These are phyloP conservation scores for Penicillium flavigenum DNA, from an alignment of 495 filamentous ascomycete genomes.

Conservation along the genomic window DNA sequence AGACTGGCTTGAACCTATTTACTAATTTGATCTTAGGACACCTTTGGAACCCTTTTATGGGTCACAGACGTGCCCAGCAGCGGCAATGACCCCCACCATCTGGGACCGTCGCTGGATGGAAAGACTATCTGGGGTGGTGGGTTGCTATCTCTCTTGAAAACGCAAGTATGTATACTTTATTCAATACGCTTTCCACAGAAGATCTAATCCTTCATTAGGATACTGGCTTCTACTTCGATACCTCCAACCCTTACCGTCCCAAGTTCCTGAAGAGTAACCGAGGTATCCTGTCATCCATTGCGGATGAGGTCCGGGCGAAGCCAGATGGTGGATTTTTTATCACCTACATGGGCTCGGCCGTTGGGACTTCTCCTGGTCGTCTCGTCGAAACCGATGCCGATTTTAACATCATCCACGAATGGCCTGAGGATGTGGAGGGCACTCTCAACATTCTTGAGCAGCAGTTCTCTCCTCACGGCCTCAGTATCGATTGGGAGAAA, in stretches of 20 bases:
- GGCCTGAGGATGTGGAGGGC: slow-evolving; percentile 53
- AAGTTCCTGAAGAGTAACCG: slow-evolving; percentile 60
- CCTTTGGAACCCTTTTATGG: slow-evolving; percentile 59
- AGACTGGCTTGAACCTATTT: background rate
- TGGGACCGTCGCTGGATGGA: slow-evolving; percentile 56
- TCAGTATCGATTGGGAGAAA: slow-evolving; percentile 57
- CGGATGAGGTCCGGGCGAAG: slow-evolving; percentile 63
- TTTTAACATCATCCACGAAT: slow-evolving; percentile 62
- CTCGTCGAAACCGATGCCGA: slow-evolving; percentile 59
- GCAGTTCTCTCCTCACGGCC: slow-evolving; percentile 61
- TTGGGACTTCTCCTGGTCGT: slow-evolving; percentile 57
- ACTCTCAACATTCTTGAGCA: slow-evolving; percentile 55
- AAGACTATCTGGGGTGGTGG: slow-evolving; percentile 61
- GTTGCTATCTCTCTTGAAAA: slow-evolving; percentile 60
- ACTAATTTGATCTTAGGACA: slow-evolving; percentile 38
- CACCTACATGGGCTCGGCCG: slow-evolving; percentile 58
- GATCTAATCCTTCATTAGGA: slow-evolving; percentile 32
- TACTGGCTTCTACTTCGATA: slow-evolving; percentile 64
- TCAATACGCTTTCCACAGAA: background rate
- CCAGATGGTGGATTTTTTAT: slow-evolving; percentile 65
- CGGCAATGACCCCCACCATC: slow-evolving; percentile 62
- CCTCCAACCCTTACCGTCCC: slow-evolving; percentile 56
- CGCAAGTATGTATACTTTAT: slow-evolving; percentile 34
- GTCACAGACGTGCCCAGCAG: slow-evolving; percentile 59
- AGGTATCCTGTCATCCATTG: slow-evolving; percentile 55